These are phyloP conservation scores for Picea glauca DNA, from an alignment of 75 land plant genomes.

Conservation along the genomic window DNA sequence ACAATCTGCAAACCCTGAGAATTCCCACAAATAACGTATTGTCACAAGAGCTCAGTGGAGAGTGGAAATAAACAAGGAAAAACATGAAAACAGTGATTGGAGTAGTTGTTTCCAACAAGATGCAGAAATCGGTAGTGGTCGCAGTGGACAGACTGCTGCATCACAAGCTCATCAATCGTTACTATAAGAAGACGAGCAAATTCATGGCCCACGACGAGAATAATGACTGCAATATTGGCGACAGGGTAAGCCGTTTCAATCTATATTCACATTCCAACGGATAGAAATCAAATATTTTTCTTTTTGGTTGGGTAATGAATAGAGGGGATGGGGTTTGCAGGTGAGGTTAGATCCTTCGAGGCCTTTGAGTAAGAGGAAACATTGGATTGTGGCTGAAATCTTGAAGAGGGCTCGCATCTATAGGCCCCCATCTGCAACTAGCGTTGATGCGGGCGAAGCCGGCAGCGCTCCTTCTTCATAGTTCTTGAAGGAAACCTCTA, in stretches of 20 bases:
- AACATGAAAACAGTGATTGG: slow-evolving; percentile 79
- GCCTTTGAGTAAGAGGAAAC: slow-evolving; percentile 76
- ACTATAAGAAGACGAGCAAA: slow-evolving; percentile 71
- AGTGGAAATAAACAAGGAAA: no score
- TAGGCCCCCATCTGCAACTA: slow-evolving; percentile 19
- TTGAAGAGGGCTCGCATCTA: slow-evolving; percentile 64
- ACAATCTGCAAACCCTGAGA: no score
- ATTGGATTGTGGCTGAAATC: slow-evolving; percentile 84
- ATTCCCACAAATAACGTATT: no score
- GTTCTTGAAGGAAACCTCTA: no score
- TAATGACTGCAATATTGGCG: slow-evolving; percentile 87
- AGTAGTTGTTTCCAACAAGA: slow-evolving; percentile 89
- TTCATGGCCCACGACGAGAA: slow-evolving; percentile 99
- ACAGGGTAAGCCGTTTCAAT: slow-evolving; percentile 37
- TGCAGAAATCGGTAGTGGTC: slow-evolving; percentile 98
- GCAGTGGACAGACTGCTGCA: slow-evolving; percentile 85
- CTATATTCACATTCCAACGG: no score
- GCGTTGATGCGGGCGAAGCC: no score
- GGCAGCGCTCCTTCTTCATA: no score
- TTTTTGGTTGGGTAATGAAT: not conserved
- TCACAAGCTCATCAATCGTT: slow-evolving; percentile 70
- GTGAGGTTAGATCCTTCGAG: slow-evolving; percentile 75
- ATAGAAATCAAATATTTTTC: not conserved
- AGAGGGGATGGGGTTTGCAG: slow-evolving; percentile 23
- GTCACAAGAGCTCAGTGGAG: no score